Evolutionary conservation across 257 asterid genomes (phyloP).

Genomic region (Capsicum baccatum): DNA sequence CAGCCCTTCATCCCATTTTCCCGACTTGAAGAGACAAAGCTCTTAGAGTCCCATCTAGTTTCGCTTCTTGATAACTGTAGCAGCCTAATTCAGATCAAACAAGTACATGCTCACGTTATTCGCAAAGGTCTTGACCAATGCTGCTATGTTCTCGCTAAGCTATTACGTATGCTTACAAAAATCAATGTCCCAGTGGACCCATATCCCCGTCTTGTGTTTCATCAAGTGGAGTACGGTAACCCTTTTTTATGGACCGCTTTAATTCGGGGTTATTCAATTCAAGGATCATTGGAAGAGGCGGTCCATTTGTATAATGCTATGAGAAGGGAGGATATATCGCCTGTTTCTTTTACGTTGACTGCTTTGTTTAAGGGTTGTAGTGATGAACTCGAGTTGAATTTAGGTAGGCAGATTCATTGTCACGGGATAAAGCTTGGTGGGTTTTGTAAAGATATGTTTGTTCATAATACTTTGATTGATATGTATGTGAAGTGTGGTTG

Average conservation of each 20-base stretch:
- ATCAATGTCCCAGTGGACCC: conserved; percentile 48
- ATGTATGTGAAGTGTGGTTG: conserved; percentile 74
- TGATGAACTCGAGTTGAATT: conserved; percentile 38
- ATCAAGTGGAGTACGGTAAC: conserved; percentile 62
- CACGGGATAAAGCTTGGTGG: conserved; percentile 77
- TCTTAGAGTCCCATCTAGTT: conserved; percentile 54
- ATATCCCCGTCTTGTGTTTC: conserved; percentile 57
- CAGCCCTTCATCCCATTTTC: conserved; percentile 67
- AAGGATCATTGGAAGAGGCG: conserved; percentile 53
- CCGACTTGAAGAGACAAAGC: conserved; percentile 58
- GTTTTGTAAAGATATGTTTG: conserved; percentile 55
- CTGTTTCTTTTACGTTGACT: conserved; percentile 77
- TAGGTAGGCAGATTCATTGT: conserved; percentile 74
- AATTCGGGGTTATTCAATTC: conserved; percentile 62
- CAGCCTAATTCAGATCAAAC: conserved; percentile 62
- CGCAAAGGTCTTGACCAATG: conserved; percentile 77
- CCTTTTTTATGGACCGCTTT: conserved; percentile 81
- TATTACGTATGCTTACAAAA: conserved; percentile 67
- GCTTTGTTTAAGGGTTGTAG: conserved; percentile 66
- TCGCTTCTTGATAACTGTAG: conserved; percentile 61
- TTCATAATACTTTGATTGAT: conserved; percentile 62
- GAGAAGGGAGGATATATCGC: conserved; percentile 54
- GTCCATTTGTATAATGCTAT: conserved; percentile 57
- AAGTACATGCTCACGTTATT: conserved; percentile 61
- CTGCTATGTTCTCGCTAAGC: conserved; percentile 66